Base-by-base conservation (phyloP, 306 rosid genomes). In the Elaeagnus macrophylla region DNA sequence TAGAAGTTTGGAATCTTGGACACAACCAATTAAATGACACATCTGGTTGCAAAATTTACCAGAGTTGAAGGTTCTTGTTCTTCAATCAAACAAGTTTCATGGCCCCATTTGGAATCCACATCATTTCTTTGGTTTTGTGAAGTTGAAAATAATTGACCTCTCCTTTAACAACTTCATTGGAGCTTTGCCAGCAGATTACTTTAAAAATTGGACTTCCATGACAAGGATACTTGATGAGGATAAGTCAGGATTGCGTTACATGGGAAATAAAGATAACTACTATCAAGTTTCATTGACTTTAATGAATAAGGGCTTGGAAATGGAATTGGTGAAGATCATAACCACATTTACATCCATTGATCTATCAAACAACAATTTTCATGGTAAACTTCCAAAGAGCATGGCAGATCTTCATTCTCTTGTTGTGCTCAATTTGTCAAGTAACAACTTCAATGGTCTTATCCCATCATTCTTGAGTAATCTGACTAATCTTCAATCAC, bases 1-100 rank as follows among this genome's bases (percentile, higher is more conserved):
- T 57, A n/a, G 0, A 20, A 43, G 9, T 59, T 59, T 14, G 46
- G 7, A 48, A 59, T 47, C 64, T 59, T 7, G 64, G 64, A 4
- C 13, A 47, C 64, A 59, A 59, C 18, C 43, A 36, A 10, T 10
- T 47, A 5, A 59, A 11, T 37, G 54, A 4, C 14, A 12, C n/a
- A 6, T 59, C 9, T 35, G 35, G 64, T 4, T 59, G 35, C 37
- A 59, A 10, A 46, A 12, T 37, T 17, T 47, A 6, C 15, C 32
- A 7, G 9, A 47, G 45, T 37, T 59, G 6, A n/a, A 16, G 8
- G 64, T 50, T 39, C 66, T 51, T n/a, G 37, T 39, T 1, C 15
- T 61, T 1, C 12, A 5, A 37, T 41, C 18, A 12, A 50, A 61
- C 10, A 10, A 32, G 40, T 51, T 61, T 3, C 8, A 40, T 9